Conservation (phyloP, 2,329 filamentous ascomycete genomes). For the Fusarium staphyleae region DNA sequence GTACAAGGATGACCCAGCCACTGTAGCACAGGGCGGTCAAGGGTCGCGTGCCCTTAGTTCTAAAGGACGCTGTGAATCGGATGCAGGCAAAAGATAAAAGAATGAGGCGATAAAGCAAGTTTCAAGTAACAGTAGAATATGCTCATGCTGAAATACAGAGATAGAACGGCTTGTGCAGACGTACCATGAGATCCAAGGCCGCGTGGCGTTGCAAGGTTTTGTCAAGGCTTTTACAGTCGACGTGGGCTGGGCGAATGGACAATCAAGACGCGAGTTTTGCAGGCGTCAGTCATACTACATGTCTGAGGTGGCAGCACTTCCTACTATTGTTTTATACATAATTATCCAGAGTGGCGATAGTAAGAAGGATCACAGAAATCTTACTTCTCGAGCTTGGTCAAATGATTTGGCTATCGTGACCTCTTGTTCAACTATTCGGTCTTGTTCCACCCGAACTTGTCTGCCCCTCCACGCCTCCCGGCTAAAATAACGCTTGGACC, state of each 20-base stretch:
- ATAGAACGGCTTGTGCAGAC: neutral
- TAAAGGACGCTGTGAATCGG: no score
- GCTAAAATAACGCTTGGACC: slow-evolving; percentile 32
- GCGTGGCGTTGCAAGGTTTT: slow-evolving; percentile 41
- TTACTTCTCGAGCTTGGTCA: neutral
- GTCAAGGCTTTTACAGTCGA: slow-evolving; percentile 25
- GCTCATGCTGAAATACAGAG: neutral
- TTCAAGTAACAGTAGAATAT: no score
- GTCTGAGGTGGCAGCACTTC: no score
- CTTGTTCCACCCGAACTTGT: slow-evolving; percentile 17
- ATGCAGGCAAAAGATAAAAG: neutral
- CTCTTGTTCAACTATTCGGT: slow-evolving; percentile 15
- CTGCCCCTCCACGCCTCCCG: slow-evolving; percentile 18
- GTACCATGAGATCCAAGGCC: slow-evolving; percentile 26
- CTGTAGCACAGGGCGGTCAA: slow-evolving; percentile 4
- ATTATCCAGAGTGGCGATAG: no score
- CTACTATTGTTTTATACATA: no score
- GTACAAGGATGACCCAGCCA: neutral
- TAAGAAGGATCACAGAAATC: no score
- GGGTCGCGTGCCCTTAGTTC: slow-evolving; percentile 11
- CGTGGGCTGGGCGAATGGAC: slow-evolving; percentile 1
- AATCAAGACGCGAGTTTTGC: neutral
- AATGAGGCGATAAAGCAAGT: no score
- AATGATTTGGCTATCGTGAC: slow-evolving; percentile 28
- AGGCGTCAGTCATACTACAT: neutral